phyloP scores from a whole-genome alignment of 2,329 filamentous ascomycete species.

The Tolypocladium cylindrosporum region DNA sequence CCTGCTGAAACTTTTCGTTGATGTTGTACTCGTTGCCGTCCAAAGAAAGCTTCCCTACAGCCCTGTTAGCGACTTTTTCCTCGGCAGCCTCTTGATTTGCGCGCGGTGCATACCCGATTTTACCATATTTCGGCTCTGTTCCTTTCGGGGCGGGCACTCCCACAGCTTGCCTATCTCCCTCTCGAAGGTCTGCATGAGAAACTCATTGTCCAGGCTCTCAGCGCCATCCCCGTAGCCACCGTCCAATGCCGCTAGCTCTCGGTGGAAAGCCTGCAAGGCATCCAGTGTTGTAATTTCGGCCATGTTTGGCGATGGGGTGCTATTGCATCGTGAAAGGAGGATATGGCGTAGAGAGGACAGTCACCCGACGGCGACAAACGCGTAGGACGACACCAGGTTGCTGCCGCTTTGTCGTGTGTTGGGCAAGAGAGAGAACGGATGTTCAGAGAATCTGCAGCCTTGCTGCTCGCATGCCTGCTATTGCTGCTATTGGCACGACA shows the following conservation, averaged over 20 bases:
- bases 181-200: conserved; percentile 62
- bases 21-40: conserved; percentile 66
- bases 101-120: conserved; percentile 45
- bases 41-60: conserved; percentile 65
- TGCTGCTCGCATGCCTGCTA: conserved; percentile 14
- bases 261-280: conserved; percentile 73
- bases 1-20: conserved; percentile 82
- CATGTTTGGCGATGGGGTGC: conserved; percentile 42
- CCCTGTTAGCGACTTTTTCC: conserved; percentile 4
- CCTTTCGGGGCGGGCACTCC: conserved; percentile 64
- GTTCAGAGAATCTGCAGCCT: conserved; percentile 21
- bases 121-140: conserved; percentile 63
- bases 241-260: conserved; percentile 69
- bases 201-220: conserved; percentile 59
- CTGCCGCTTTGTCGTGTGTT: conserved; percentile 9
- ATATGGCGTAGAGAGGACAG: neutral
- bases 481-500: conserved; percentile 7
- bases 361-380: neutral
- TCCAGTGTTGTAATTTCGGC: conserved; percentile 63
- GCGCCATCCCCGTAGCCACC: conserved; percentile 53
- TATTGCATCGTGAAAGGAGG: conserved; percentile 33
- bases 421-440: conserved; percentile 1
- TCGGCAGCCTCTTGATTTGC: neutral
- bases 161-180: conserved; percentile 62
- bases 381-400: neutral